phyloP scores from a whole-genome alignment of 176 grass and related monocot species.

The Alopecurus myosuroides region DNA sequence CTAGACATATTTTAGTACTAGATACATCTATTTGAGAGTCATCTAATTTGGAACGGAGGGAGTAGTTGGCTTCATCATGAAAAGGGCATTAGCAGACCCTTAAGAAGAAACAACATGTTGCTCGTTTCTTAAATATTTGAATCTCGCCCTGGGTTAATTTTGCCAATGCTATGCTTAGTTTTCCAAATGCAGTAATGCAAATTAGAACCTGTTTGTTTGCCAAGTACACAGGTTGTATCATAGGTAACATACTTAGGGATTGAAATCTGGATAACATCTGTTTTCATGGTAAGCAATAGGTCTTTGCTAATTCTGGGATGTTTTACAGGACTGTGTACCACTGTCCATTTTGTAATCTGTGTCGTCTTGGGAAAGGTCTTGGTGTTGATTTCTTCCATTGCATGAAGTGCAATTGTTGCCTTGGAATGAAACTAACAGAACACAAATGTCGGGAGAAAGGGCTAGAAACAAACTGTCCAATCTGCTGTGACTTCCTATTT shows the following conservation, averaged over 20 bases:
- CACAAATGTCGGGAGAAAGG: conserved; percentile 98
- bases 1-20: too few relatives aligned
- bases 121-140: conserved; percentile 5
- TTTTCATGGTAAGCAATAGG: background rate
- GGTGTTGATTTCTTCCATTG: conserved; percentile 98
- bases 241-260: conserved; percentile 5
- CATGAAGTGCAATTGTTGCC: conserved; percentile 99
- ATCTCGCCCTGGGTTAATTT: conserved; percentile 5
- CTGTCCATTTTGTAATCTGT: conserved; percentile 96
- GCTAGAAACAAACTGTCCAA: conserved; percentile 96
- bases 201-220: background rate
- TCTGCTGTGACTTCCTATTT: conserved; percentile 99
- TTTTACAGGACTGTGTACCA: conserved; percentile 87
- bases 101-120: background rate
- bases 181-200: conserved; percentile 6
- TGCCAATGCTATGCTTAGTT: background rate
- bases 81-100: background rate
- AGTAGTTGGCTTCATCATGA: background rate
- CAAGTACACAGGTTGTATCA: background rate
- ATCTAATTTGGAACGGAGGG: too few relatives aligned
- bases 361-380: conserved; percentile 93
- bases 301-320: conserved; percentile 25
- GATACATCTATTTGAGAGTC: too few relatives aligned
- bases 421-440: conserved; percentile 88
- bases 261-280: conserved; percentile 15